phyloP scores from a whole-genome alignment of 371 early-diverging fungal genomes.

The Syncephalastrum contaminatum region DNA sequence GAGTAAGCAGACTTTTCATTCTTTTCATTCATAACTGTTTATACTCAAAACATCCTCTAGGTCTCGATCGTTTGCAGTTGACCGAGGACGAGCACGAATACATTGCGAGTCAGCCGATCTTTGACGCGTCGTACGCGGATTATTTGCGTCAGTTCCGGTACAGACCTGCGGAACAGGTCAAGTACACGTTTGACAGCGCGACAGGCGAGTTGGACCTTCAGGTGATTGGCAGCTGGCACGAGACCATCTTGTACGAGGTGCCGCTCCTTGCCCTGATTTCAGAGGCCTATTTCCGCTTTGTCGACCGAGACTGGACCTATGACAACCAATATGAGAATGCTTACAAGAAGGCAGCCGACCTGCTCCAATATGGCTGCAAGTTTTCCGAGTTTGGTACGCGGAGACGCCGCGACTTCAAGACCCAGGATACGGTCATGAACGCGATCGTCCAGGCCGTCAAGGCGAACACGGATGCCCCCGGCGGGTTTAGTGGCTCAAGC shows the following conservation, averaged over 20 bases:
- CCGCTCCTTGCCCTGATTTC: constrained; percentile 70
- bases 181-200: constrained; percentile 27
- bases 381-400: constrained; percentile 85
- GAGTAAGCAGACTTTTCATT: constrained; percentile 23
- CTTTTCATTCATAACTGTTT: constrained; percentile 1
- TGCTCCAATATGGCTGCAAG: constrained; percentile 57
- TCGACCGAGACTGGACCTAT: constrained; percentile 72
- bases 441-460: constrained; percentile 33
- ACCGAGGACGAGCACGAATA: constrained; percentile 55
- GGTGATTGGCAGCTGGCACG: constrained; percentile 67
- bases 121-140: constrained; percentile 56
- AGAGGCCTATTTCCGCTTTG: constrained; percentile 68
- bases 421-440: constrained; percentile 66
- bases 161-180: constrained; percentile 58
- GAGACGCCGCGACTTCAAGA: constrained; percentile 65
- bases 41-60: constrained; percentile 10
- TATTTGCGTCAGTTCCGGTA: constrained; percentile 60
- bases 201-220: constrained; percentile 46
- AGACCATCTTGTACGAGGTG: constrained; percentile 78
- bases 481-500: constrained; percentile 65
- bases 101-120: constrained; percentile 48
- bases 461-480: constrained; percentile 27
- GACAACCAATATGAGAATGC: constrained; percentile 61
- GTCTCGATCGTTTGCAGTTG: constrained; percentile 36
- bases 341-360: constrained; percentile 43